Evolutionary conservation across 2,329 filamentous ascomycete genomes (phyloP).

Genomic region (Cercospora zeina): DNA sequence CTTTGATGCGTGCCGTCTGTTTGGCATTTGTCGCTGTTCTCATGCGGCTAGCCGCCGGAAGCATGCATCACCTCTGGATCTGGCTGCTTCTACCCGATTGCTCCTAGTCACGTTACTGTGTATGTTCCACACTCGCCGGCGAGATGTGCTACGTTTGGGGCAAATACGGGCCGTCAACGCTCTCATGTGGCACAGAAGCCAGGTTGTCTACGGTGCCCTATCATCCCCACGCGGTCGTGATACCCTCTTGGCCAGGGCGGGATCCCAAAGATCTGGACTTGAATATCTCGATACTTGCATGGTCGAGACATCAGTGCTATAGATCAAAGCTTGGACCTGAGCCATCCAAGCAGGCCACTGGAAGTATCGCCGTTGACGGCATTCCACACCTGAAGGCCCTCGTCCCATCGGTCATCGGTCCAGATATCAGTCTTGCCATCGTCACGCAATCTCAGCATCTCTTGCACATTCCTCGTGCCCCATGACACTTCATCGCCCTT

Average conservation of each 20-base stretch:
- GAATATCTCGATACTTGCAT: neutral
- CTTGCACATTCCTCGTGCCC: conserved; percentile 41
- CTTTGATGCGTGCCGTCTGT: neutral
- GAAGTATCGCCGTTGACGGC: conserved; percentile 37
- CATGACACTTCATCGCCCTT: conserved; percentile 45
- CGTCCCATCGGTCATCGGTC: conserved; percentile 50
- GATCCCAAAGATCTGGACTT: neutral
- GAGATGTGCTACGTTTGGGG: neutral
- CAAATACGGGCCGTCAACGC: neutral
- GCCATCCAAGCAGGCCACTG: conserved; percentile 29
- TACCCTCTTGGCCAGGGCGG: neutral
- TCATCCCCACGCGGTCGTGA: neutral
- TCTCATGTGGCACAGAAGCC: neutral
- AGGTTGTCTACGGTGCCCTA: neutral
- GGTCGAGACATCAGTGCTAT: neutral
- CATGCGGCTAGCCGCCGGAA: neutral
- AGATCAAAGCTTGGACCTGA: conserved; percentile 33
- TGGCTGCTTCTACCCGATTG: neutral
- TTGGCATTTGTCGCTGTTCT: neutral
- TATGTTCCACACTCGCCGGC: neutral
- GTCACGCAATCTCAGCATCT: conserved; percentile 48
- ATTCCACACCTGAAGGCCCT: conserved; percentile 53
- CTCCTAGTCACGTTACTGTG: neutral
- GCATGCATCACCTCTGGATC: neutral
- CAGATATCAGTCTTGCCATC: conserved; percentile 52